Conservation (phyloP, 176 grass and related monocot genomes). For the Elaeis guineensis region DNA sequence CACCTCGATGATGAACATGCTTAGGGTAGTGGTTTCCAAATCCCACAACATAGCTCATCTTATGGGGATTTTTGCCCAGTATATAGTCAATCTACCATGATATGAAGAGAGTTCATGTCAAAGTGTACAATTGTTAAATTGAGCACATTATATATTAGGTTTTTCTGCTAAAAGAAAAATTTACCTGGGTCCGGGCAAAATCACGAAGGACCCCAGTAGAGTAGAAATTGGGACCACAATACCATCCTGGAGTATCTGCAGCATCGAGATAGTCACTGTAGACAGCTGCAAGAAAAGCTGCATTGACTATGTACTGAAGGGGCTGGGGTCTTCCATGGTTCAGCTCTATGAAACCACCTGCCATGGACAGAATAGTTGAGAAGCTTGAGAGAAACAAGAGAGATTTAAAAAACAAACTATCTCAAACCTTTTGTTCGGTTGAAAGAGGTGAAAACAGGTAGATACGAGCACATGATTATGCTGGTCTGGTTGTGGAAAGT, state of each 20-base stretch:
- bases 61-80: conserved; percentile 5
- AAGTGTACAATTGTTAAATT: too few species aligned
- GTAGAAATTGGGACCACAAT: conserved; percentile 15
- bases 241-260: conserved; percentile 16
- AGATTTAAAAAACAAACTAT: background rate
- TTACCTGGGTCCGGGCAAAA: conserved; percentile 5
- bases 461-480: conserved; percentile 14
- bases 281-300: conserved; percentile 8
- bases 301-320: conserved; percentile 16
- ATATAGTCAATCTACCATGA: conserved; percentile 10
- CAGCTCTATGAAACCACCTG: conserved; percentile 14
- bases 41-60: conserved; percentile 12
- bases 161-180: background rate
- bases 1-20: conserved; percentile 14
- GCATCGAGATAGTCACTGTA: conserved; percentile 14
- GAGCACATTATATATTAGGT: background rate
- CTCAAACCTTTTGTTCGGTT: conserved; percentile 11
- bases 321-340: conserved; percentile 13
- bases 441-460: conserved; percentile 12
- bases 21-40: conserved; percentile 6
- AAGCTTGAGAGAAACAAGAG: background rate
- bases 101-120: background rate
- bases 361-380: background rate
- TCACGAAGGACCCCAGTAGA: background rate
- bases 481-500: conserved; percentile 10